Evolutionary conservation across 2,329 filamentous ascomycete genomes (phyloP), one percentile per base, ranked within the genome.

Genomic region (Mycocentrospora acerina): DNA sequence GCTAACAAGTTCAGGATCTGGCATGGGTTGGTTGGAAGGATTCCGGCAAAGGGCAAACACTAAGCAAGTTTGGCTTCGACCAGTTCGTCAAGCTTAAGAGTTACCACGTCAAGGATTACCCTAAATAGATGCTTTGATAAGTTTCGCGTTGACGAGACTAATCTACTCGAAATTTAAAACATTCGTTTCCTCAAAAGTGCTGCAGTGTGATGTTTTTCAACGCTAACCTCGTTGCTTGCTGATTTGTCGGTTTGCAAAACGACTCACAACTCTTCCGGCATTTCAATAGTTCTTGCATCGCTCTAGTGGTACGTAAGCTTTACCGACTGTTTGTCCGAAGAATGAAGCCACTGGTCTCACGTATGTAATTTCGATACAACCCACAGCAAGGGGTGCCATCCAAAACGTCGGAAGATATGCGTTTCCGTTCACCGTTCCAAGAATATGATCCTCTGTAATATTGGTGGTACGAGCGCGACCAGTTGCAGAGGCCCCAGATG

Each of bases 1-100:
- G 24, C 46, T 61, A 28, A 61, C 42, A 25, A 14, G 11, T 5
- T 25, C 56, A 91, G 87, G 89, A 95, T 68, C 80, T 95, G 53
- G 89, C 90, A n/a, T 95, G 89, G 89, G 93, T 90, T 2, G 91
- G 91, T 9, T 96, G 90, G 90, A 97, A 97, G 75, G 90, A 95
- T 66, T 95, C 90, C 44, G 91, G 91, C 50, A 90, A 88, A 68
- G 91, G 91, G 15, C 85, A 90, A 55, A 96, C 90, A 8, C 72
- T 97, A 57, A 93, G 89, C 71, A 83, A 75, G 56, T 95, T 90
- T 60, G 91, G 91, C 9, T 97, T 94, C 62, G 91, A 96, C 57
- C 88, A 95, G 64, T 97, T 96, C 64, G 85, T 94, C 63, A 95
- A 93, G 77, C 78, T 95, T 59, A 96, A 96, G 83, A 95, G 88